These are phyloP conservation scores for Rutstroemia sp. DNA, from an alignment of 2,329 filamentous ascomycete species.

Conservation along the genomic window DNA sequence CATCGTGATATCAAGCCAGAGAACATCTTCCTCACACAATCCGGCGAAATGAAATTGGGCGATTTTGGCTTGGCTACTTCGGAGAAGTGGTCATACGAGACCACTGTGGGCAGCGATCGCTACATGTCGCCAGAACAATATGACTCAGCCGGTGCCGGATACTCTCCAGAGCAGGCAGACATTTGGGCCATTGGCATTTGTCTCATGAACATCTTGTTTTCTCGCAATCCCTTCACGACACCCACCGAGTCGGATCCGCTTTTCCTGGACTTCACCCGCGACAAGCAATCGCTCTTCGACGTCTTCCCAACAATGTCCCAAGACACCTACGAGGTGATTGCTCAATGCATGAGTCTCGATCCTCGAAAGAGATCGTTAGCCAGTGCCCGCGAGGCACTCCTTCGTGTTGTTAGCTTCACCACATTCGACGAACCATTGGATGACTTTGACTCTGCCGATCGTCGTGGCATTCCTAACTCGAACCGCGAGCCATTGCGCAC, in stretches of 20 bases:
- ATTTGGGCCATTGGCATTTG: conserved; percentile 98
- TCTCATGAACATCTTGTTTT: conserved; percentile 92
- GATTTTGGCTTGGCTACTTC: conserved; percentile 92
- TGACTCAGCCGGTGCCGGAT: conserved; percentile 78
- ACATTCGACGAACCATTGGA: conserved; percentile 86
- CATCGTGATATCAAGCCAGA: conserved; percentile 99
- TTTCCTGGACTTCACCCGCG: conserved; percentile 86
- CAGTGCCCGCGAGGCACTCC: conserved; percentile 69
- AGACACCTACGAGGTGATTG: conserved; percentile 91
- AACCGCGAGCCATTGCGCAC: conserved; percentile 94
- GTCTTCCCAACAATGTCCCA: conserved; percentile 98
- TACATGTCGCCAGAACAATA: conserved; percentile 99
- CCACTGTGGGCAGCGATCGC: conserved; percentile 90
- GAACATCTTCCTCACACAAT: conserved; percentile 90
- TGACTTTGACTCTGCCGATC: conserved; percentile 84
- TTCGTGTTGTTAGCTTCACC: conserved; percentile 82
- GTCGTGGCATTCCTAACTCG: conserved; percentile 69
- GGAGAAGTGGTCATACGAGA: conserved; percentile 84
- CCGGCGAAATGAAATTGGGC: conserved; percentile 88
- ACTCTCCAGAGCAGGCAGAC: conserved; percentile 88
- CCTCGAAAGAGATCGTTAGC: conserved; percentile 79
- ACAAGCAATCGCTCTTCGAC: conserved; percentile 94
- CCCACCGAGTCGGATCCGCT: conserved; percentile 86
- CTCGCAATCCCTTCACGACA: conserved; percentile 88
- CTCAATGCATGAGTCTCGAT: conserved; percentile 84